Evolutionary conservation across 2,329 filamentous ascomycete genomes (phyloP).

Genomic region (Beauveria sp.): DNA sequence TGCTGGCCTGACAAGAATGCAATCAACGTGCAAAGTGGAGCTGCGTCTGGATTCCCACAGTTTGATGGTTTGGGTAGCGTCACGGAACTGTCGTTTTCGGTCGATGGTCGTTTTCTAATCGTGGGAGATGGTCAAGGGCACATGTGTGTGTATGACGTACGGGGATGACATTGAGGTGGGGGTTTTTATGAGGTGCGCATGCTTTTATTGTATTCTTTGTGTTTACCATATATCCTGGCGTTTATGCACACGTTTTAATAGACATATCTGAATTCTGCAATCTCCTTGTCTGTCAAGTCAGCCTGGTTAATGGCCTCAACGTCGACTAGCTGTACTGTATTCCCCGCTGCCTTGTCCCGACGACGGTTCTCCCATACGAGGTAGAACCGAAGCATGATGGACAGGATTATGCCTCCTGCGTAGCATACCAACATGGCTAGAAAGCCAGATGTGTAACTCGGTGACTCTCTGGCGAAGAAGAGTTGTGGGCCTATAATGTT

Average conservation of each 20-base stretch:
- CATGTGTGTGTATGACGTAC: conserved; percentile 29
- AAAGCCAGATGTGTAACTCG: conserved; percentile 55
- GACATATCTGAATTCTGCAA: conserved; percentile 46
- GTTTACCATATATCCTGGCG: conserved; percentile 1
- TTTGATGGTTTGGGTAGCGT: conserved; percentile 27
- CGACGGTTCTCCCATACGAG: conserved; percentile 44
- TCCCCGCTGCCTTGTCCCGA: conserved; percentile 31
- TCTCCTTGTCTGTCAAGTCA: conserved; percentile 50
- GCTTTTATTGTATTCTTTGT: not conserved
- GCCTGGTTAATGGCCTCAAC: conserved; percentile 1
- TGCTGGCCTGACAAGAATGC: conserved; percentile 28
- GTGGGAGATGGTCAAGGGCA: conserved; percentile 28
- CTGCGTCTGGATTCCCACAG: conserved; percentile 21
- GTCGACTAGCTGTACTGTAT: not conserved
- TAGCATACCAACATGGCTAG: conserved; percentile 55
- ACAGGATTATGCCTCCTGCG: conserved; percentile 35
- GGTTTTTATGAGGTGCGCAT: not conserved
- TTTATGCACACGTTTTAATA: conserved; percentile 18
- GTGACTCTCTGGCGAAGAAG: conserved; percentile 50
- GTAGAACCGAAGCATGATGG: conserved; percentile 41
- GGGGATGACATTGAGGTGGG: conserved; percentile 10
- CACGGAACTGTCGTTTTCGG: conserved; percentile 31
- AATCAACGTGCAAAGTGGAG: conserved; percentile 17
- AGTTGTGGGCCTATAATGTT: conserved; percentile 56
- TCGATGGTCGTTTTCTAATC: conserved; percentile 28